Percentiles rank a stretch among this genome's conserved stretches.
phyloP scores from a whole-genome alignment of 2,329 filamentous ascomycete species.

The Neonectria magnoliae region DNA sequence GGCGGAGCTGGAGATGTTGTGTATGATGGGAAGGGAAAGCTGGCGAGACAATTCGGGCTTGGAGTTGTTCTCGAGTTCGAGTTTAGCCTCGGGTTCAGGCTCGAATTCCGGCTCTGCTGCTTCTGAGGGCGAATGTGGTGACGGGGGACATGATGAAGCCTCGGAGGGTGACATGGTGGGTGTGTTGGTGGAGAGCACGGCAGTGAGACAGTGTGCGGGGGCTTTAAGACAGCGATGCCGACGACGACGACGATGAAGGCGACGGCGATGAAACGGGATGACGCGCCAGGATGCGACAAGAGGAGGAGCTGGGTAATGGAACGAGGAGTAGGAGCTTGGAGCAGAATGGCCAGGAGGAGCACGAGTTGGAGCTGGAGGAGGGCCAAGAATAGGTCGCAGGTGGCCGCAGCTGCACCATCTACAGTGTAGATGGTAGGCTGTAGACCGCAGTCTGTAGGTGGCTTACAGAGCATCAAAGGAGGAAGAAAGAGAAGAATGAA shows the following conservation, averaged over 20 bases:
- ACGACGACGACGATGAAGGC: background rate
- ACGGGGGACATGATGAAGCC: slow-evolving; percentile 27
- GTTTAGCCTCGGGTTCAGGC: slow-evolving; percentile 14
- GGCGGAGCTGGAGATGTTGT: slow-evolving; percentile 22
- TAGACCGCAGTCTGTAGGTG: background rate
- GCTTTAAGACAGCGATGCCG: background rate
- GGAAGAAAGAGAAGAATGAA: slow-evolving; percentile 3
- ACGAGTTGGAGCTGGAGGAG: background rate
- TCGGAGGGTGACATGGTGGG: slow-evolving; percentile 34
- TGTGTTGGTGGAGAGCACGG: background rate
- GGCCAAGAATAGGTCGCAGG: background rate
- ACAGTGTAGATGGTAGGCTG: background rate
- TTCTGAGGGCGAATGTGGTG: slow-evolving; percentile 27
- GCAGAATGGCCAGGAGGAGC: background rate
- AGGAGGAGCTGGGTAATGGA: background rate
- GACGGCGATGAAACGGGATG: slow-evolving; percentile 4
- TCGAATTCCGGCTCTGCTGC: background rate
- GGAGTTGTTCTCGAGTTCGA: slow-evolving; percentile 23
- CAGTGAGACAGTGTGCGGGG: background rate
- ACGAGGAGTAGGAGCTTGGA: background rate
- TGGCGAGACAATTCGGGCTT: slow-evolving; percentile 25
- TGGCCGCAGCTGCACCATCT: background rate
- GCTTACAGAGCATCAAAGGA: slow-evolving; percentile 13
- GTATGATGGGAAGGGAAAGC: slow-evolving; percentile 27
- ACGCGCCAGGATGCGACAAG: slow-evolving; percentile 15